Percentiles rank a stretch among this genome's conserved stretches.
Conservation (phyloP, 306 rosid genomes). For the Quercus parvula region DNA sequence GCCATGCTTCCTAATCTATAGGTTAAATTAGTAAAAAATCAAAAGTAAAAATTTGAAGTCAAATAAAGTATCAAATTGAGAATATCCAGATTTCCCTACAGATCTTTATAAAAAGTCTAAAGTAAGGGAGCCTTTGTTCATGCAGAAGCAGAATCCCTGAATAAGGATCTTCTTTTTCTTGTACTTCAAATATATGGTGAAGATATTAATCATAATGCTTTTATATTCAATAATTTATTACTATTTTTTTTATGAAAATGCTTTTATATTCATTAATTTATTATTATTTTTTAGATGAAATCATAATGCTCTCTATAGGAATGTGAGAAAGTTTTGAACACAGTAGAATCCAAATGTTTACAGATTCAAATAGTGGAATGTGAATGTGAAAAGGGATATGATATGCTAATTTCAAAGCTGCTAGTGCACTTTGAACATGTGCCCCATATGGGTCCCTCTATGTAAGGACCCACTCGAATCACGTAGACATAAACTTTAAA, state of each 20-base stretch:
- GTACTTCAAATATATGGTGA: background rate
- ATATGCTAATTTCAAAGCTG: background rate
- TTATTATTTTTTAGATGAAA: background rate
- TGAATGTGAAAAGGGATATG: background rate
- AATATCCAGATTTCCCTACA: constrained; percentile 27
- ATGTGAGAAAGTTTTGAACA: constrained; percentile 25
- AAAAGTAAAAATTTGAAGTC: background rate
- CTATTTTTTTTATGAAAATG: no score
- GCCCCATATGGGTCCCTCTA: background rate
- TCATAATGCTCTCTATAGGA: constrained; percentile 29
- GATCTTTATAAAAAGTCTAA: constrained; percentile 15
- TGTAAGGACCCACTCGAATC: background rate
- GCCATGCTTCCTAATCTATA: background rate
- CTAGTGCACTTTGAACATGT: background rate
- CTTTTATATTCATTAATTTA: no score
- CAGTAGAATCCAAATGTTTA: background rate
- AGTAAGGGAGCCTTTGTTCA: constrained; percentile 19
- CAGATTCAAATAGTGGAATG: background rate
- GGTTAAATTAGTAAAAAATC: background rate
- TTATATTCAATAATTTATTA: no score
- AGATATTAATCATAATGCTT: constrained; percentile 20
- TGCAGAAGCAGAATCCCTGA: constrained; percentile 9
- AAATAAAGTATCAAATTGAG: constrained; percentile 3
- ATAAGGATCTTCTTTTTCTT: constrained; percentile 21
- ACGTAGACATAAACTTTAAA: background rate